Evolutionary conservation across 805 yeast genomes (phyloP).

Genomic region (Pichia occidentalis): DNA sequence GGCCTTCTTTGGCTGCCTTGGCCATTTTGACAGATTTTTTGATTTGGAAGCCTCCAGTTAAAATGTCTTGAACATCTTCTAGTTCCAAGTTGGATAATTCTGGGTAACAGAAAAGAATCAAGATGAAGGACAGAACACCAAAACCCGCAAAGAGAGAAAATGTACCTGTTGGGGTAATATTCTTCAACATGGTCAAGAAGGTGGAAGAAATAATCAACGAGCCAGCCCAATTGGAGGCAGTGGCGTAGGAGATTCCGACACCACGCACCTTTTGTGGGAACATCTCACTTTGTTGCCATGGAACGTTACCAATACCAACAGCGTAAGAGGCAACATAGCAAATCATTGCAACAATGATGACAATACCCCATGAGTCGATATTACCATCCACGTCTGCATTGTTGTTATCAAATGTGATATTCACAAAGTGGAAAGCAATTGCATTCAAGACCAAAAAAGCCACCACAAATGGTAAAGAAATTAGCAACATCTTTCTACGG

Average conservation of each 20-base stretch:
- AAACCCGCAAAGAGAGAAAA: conserved; percentile 85
- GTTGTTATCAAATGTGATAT: conserved; percentile 48
- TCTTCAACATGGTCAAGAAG: conserved; percentile 88
- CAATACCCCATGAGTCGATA: conserved; percentile 79
- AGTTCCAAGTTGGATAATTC: conserved; percentile 85
- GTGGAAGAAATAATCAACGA: conserved; percentile 86
- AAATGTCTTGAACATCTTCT: conserved; percentile 81
- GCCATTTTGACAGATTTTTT: conserved; percentile 54
- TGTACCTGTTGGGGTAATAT: conserved; percentile 92
- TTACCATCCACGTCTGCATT: conserved; percentile 39
- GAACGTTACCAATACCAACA: conserved; percentile 92
- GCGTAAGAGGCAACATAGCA: conserved; percentile 86
- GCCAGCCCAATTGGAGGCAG: conserved; percentile 95
- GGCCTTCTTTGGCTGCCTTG: conserved; percentile 31
- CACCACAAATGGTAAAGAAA: conserved; percentile 84
- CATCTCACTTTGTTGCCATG: conserved; percentile 96
- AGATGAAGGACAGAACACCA: conserved; percentile 61
- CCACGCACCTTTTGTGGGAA: conserved; percentile 94
- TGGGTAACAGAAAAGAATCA: conserved; percentile 82
- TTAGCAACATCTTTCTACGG: conserved; percentile 70
- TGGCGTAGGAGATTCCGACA: conserved; percentile 82
- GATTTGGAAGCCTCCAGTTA: conserved; percentile 83
- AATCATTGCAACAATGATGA: conserved; percentile 81
- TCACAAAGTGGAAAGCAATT: conserved; percentile 83
- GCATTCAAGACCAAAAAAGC: conserved; percentile 72